Percentiles rank a stretch among this genome's conserved stretches.
Conservation (phyloP, 2,329 filamentous ascomycete species). For the Phialocephala sp. region DNA sequence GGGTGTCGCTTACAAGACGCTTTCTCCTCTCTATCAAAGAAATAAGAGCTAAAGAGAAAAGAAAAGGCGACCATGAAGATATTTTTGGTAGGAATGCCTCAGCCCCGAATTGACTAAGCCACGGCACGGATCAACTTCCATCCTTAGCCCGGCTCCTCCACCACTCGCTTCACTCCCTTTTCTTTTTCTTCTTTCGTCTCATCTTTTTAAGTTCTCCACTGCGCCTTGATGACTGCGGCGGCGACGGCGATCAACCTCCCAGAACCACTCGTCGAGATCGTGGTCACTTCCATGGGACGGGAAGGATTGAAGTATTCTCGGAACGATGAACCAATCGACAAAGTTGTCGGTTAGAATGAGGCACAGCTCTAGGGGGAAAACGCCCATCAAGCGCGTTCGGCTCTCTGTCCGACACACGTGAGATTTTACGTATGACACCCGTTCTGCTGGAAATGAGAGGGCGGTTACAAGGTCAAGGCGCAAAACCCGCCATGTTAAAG, state of each 20-base stretch:
- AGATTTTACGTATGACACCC: neutral
- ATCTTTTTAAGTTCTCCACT: neutral
- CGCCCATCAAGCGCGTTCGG: neutral
- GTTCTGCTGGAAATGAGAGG: neutral
- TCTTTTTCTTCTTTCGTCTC: neutral
- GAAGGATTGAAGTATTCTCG: neutral
- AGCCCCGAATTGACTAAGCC: neutral
- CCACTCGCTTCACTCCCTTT: neutral
- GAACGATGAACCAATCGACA: neutral
- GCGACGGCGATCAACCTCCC: neutral
- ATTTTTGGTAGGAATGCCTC: neutral
- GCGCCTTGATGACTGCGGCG: slow-evolving; percentile 4
- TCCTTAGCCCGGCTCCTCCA: neutral
- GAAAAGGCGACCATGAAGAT: neutral
- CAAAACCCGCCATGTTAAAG: neutral
- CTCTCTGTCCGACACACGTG: neutral
- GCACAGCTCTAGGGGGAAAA: neutral
- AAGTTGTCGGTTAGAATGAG: neutral
- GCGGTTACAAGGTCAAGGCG: neutral
- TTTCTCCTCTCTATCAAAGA: neutral
- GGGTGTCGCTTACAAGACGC: neutral
- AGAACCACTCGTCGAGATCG: neutral
- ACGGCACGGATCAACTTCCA: neutral
- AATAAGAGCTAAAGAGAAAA: neutral
- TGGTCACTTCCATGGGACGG: neutral